Base-by-base conservation (phyloP, 352 stramenopile species). In the Pythium dissotocum region DNA sequence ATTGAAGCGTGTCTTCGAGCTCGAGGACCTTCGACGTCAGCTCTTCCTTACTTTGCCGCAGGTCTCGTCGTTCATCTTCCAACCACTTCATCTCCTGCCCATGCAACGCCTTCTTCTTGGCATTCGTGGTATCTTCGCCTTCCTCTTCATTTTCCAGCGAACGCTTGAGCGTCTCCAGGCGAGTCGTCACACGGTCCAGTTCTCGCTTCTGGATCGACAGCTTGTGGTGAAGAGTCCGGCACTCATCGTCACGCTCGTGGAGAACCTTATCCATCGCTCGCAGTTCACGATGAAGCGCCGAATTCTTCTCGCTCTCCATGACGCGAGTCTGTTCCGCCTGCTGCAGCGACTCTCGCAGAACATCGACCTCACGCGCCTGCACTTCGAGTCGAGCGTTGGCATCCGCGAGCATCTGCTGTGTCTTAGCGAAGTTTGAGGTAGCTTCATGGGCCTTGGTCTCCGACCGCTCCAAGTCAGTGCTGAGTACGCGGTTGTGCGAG, bases 71-170 rank as follows among this genome's bases (percentile, higher is more conserved):
- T 52, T 91, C 83, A 61, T 91, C 79, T 51, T 91, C 79, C 3
- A 91, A 70, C 83, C 85, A 91, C 63, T 87, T 90, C 61, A 88
- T 85, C 61, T 93, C 80, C 58, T 91, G 79, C 4, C 74, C 74
- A 51, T 87, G 78, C 2, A 84, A 51, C 4, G 69, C 71, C 38
- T 80, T 83, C 12, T 63, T 68, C 30, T 61, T 56, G 28, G 24
- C 10, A 6, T 38, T 73, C 36, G 30, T 9, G 28, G 21, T 61
- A 67, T 35, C 69, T 36, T 40, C 69, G 21, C 8, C 67, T 51
- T 16, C 30, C 24, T 73, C 54, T 13, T 75, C 61, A 26, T 54
- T 68, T n/a, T 75, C 63, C 2, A 69, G 46, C 3, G 69, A 71
- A 2, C 38, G 44, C 48, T 69, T 69, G 16, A 75, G n/a, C 2